Evolutionary conservation across 257 asterid genomes (phyloP).

Genomic region (Salvia splendens): DNA sequence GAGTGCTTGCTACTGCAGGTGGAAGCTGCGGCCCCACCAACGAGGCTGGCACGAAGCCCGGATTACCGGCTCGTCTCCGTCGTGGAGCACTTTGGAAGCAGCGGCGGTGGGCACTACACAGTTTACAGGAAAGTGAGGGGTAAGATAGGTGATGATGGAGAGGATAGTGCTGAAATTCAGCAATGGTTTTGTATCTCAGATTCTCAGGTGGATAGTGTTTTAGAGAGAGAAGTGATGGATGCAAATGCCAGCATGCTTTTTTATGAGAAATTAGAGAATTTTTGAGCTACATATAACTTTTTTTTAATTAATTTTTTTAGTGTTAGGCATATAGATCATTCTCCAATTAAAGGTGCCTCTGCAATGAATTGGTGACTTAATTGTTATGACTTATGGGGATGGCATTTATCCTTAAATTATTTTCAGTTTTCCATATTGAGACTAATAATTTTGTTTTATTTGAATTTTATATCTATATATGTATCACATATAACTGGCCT

Average conservation of each 20-base stretch:
- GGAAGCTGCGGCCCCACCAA: conserved; percentile 15
- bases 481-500: no score
- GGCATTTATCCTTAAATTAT: not conserved
- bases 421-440: no score
- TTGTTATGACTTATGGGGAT: not conserved
- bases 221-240: conserved; percentile 70
- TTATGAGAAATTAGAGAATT: conserved; percentile 58
- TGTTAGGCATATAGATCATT: not conserved
- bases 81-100: conserved; percentile 78
- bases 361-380: not conserved
- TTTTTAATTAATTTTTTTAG: not conserved
- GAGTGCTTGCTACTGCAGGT: conserved; percentile 36
- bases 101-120: conserved; percentile 82
- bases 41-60: conserved; percentile 28
- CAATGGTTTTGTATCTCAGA: conserved; percentile 92
- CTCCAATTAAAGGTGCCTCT: not conserved
- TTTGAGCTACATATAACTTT: not conserved
- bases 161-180: conserved; percentile 48
- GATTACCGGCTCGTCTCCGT: conserved; percentile 71
- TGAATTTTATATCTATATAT: no score
- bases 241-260: conserved; percentile 86
- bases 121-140: conserved; percentile 71
- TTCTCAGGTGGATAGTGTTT: conserved; percentile 59
- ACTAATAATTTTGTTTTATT: no score
- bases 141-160: conserved; percentile 51